Evolutionary conservation across 345 rosid genomes (phyloP), one percentile per base, ranked within the genome.

Genomic region (rapeseed (Brassica napus)): DNA sequence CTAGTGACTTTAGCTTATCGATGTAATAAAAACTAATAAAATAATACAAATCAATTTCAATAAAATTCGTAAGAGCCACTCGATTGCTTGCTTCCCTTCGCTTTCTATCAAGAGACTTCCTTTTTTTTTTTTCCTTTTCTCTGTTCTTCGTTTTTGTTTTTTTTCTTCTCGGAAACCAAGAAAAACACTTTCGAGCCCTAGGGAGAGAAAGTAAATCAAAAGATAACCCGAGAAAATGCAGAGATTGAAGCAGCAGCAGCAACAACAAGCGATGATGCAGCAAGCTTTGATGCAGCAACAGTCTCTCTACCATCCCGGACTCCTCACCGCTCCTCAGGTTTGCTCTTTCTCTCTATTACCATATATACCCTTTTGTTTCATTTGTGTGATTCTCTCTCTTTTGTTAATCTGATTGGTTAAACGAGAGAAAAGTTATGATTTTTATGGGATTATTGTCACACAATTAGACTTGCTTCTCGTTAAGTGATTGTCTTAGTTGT

Each of bases 271-370:
- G 61, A 77, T 92, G 95, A 91, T 94, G 88, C 98, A 94, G 67
- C 98, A 94, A 83, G 98, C 99, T 57, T 90, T 94, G 61, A 89
- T 95, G 42, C 99, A 93, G 82, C 99, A 92, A 68, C 98, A 93
- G 89, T 86, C 97, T 74, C 94, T 95, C 34, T 95, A 91, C 76
- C 99, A 93, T 77, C 98, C 98, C 0, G 98, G 94, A 12, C 93
- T 93, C 68, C 86, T 94, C 47, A 93, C 97, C 9, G 47, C 96
- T 47, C 97, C 98, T 61, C 97, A 88, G 97, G 97, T 94, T 71
- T 64, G 86, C 84, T 37, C 65, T 81, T 64, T 71, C 52, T 60
- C 62, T 67, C 6, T 66, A 12, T 60, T 47, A 44, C 49, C 49
- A 8, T 47, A 47, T 47, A 14, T 49, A 49, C 57, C 54, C 54